A percentile compares a stretch with the other conserved stretches of the same genome.
Evolutionary conservation across 176 grass and related monocot species (phyloP).

Genomic region (Musa troglodytarum): DNA sequence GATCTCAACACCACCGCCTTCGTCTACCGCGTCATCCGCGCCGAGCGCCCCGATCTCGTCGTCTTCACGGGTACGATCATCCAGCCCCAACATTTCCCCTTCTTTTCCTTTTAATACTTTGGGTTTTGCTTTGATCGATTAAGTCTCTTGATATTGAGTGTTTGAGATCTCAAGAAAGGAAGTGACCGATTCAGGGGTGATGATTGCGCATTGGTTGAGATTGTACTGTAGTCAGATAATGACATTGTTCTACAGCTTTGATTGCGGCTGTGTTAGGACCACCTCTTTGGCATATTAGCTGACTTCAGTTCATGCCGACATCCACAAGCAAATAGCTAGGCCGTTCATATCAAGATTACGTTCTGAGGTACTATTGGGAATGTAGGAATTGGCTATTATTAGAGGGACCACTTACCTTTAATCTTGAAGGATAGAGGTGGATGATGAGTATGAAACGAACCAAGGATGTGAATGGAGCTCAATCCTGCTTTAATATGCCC

Average conservation of each 20-base stretch:
- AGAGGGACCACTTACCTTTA: too few relatives aligned
- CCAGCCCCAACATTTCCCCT: not conserved
- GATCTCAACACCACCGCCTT: conserved; percentile 99
- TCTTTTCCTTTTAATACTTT: too few relatives aligned
- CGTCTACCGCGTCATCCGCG: conserved; percentile 67
- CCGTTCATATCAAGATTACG: not conserved
- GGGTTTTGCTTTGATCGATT: too few relatives aligned
- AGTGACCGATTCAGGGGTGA: not conserved
- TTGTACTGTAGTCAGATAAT: not conserved
- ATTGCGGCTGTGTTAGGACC: not conserved
- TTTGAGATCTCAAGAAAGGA: too few relatives aligned
- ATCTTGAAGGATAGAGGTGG: too few relatives aligned
- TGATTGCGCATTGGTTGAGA: not conserved
- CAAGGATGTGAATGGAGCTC: too few relatives aligned
- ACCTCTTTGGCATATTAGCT: not conserved
- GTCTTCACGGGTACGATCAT: conserved; percentile 57
- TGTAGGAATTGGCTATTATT: too few relatives aligned
- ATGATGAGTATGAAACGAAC: too few relatives aligned
- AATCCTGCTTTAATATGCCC: too few relatives aligned
- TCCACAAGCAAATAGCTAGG: not conserved
- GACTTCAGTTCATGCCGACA: not conserved
- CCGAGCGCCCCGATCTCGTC: conserved; percentile 89
- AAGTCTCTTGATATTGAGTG: too few relatives aligned
- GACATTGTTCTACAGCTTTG: not conserved
- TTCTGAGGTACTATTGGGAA: too few relatives aligned